Evolutionary conservation across 495 filamentous ascomycete species (phyloP).

Genomic region (Aspergillus nanangensis): DNA sequence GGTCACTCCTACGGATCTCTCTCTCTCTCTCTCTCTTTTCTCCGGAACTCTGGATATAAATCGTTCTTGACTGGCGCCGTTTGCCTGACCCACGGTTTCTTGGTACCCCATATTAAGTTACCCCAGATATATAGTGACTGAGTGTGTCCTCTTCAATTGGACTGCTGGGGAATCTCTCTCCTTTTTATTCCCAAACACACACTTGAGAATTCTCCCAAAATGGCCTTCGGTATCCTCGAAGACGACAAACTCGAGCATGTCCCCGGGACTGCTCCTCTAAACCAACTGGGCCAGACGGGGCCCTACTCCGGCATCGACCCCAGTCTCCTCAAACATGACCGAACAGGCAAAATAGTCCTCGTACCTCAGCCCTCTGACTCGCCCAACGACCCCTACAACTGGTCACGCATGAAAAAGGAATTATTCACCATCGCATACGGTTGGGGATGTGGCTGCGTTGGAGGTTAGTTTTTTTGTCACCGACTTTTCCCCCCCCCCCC

Average conservation of each 20-base stretch:
- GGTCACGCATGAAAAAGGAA: conserved; percentile 41
- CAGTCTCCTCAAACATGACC: conserved; percentile 35
- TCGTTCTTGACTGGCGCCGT: no score
- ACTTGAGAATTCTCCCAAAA: conserved; percentile 28
- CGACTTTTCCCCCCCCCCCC: no score
- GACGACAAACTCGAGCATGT: conserved; percentile 56
- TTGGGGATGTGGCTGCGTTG: conserved; percentile 33
- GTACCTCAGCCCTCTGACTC: conserved; percentile 45
- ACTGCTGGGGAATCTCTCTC: no score
- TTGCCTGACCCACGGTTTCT: no score
- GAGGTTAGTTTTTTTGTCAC: conserved; percentile 23
- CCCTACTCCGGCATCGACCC: conserved; percentile 30
- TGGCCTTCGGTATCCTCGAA: conserved; percentile 74
- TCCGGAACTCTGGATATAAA: no score
- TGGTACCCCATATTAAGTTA: no score
- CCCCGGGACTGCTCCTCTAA: conserved; percentile 49
- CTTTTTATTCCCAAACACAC: no score
- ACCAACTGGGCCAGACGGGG: conserved; percentile 13
- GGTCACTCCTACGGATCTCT: no score
- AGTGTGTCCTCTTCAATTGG: no score
- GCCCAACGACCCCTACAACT: conserved; percentile 46
- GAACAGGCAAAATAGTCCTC: conserved; percentile 38
- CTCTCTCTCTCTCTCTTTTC: no score
- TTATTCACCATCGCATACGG: conserved; percentile 30
- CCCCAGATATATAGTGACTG: no score